These are phyloP conservation scores for Cystobasidiopsis lactophilus DNA, from an alignment of 768 basidiomycete species.

Conservation along the genomic window DNA sequence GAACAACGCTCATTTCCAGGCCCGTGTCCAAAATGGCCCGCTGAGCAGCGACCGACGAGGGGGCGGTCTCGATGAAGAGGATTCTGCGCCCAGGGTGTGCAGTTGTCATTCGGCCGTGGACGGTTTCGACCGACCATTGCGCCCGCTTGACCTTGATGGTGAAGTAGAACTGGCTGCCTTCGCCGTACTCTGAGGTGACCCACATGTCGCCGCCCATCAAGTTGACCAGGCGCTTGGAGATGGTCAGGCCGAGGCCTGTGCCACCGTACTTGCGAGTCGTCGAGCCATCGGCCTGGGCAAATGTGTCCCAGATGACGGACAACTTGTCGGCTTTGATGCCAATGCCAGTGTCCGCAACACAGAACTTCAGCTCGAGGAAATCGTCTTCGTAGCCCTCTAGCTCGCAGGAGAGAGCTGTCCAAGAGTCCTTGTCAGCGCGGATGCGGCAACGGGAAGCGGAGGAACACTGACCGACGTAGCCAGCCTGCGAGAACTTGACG, in stretches of 20 bases:
- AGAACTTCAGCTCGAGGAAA: slow-evolving; percentile 77
- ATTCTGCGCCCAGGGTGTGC: slow-evolving; percentile 74
- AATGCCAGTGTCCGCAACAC: slow-evolving; percentile 92
- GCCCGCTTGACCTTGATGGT: slow-evolving; percentile 62
- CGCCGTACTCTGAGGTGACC: slow-evolving; percentile 85
- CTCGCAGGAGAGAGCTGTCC: slow-evolving; percentile 67
- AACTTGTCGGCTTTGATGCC: slow-evolving; percentile 97
- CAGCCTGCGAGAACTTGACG: slow-evolving; percentile 65
- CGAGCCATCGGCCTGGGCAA: slow-evolving; percentile 95
- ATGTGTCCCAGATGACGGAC: slow-evolving; percentile 95
- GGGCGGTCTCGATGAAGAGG: slow-evolving; percentile 69
- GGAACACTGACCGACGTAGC: background rate
- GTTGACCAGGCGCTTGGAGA: slow-evolving; percentile 77
- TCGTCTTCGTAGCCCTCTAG: slow-evolving; percentile 44
- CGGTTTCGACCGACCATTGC: slow-evolving; percentile 47
- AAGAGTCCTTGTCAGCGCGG: slow-evolving; percentile 61
- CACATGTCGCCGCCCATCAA: slow-evolving; percentile 98
- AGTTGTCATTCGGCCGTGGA: slow-evolving; percentile 44
- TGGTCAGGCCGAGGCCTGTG: slow-evolving; percentile 84
- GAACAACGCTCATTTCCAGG: slow-evolving; percentile 51
- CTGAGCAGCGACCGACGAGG: slow-evolving; percentile 46
- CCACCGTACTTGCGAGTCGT: slow-evolving; percentile 82
- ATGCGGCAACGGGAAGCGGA: slow-evolving; percentile 32
- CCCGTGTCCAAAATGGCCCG: slow-evolving; percentile 56
- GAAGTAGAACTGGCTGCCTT: slow-evolving; percentile 91